These are phyloP conservation scores for Bimuria novae-zelandiae DNA, from an alignment of 2,329 filamentous ascomycete genomes.

Conservation along the genomic window DNA sequence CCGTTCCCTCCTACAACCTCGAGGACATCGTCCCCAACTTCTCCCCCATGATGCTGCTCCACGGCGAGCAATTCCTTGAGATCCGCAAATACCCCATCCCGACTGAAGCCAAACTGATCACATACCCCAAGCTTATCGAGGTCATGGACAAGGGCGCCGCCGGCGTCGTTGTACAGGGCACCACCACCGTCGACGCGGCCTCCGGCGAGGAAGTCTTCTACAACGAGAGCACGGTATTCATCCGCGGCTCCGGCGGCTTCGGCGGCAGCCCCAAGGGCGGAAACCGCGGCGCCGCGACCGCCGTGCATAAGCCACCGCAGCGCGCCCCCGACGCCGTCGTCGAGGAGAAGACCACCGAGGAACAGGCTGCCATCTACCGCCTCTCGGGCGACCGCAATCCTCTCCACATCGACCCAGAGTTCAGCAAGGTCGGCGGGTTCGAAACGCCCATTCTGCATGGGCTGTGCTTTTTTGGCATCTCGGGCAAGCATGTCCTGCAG, in stretches of 20 bases:
- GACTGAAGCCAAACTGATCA: constrained; percentile 76
- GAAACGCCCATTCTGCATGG: constrained; percentile 93
- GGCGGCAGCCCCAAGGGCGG: constrained; percentile 77
- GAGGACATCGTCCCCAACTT: constrained; percentile 92
- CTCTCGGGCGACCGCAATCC: constrained; percentile 95
- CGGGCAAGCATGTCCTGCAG: constrained; percentile 86
- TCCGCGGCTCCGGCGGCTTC: constrained; percentile 89
- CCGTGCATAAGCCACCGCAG: constrained; percentile 76
- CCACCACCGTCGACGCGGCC: constrained; percentile 80
- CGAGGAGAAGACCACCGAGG: constrained; percentile 83
- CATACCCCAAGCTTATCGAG: constrained; percentile 81
- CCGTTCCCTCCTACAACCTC: constrained; percentile 77
- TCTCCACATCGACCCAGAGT: constrained; percentile 91
- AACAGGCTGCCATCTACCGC: constrained; percentile 92
- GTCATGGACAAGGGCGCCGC: constrained; percentile 95
- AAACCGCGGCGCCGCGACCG: constrained; percentile 80
- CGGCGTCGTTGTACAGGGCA: constrained; percentile 78
- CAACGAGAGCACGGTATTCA: constrained; percentile 92
- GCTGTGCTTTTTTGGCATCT: constrained; percentile 92
- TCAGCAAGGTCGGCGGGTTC: constrained; percentile 95
- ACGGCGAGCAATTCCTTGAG: constrained; percentile 98
- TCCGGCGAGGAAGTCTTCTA: constrained; percentile 93
- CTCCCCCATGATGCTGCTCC: constrained; percentile 96
- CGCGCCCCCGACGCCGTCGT: constrained; percentile 79
- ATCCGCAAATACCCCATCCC: constrained; percentile 90